These are phyloP conservation scores for Neurospora sp. DNA, from an alignment of 495 filamentous ascomycete genomes.

Conservation along the genomic window DNA sequence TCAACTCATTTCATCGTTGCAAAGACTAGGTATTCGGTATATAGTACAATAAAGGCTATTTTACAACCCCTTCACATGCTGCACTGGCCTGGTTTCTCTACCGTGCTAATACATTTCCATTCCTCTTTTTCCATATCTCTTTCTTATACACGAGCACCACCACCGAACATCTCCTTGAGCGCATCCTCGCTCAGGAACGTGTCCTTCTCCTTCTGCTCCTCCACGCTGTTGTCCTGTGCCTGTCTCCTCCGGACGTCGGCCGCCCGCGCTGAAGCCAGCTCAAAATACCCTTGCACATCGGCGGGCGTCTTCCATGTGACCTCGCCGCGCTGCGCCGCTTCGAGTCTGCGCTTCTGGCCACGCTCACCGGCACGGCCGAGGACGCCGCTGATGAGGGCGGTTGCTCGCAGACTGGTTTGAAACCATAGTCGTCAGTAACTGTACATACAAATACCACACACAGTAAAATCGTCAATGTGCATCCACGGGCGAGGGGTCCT, in stretches of 20 bases:
- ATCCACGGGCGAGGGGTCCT: neutral
- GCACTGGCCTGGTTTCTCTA: neutral
- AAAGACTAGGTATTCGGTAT: neutral
- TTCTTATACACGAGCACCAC: neutral
- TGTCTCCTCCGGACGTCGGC: neutral
- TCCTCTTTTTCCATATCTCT: neutral
- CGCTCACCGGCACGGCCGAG: conserved; percentile 75
- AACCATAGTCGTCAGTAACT: neutral
- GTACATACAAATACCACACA: neutral
- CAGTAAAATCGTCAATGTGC: neutral
- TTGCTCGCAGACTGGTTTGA: conserved; percentile 57
- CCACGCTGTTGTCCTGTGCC: neutral
- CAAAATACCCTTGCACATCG: conserved; percentile 22
- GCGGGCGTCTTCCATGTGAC: conserved; percentile 45
- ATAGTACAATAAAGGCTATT: neutral
- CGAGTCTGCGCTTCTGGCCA: conserved; percentile 56
- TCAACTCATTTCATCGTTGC: neutral
- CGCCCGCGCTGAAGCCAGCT: neutral
- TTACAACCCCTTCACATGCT: neutral
- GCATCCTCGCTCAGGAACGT: neutral
- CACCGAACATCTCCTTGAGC: neutral
- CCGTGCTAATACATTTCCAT: neutral
- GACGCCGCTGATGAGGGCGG: conserved; percentile 72
- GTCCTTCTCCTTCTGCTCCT: neutral
- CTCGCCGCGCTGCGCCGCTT: conserved; percentile 48